A percentile compares a stretch with the other conserved stretches of the same genome.
Conservation (phyloP, 768 basidiomycete genomes). For the Crassisporium funariophilum region DNA sequence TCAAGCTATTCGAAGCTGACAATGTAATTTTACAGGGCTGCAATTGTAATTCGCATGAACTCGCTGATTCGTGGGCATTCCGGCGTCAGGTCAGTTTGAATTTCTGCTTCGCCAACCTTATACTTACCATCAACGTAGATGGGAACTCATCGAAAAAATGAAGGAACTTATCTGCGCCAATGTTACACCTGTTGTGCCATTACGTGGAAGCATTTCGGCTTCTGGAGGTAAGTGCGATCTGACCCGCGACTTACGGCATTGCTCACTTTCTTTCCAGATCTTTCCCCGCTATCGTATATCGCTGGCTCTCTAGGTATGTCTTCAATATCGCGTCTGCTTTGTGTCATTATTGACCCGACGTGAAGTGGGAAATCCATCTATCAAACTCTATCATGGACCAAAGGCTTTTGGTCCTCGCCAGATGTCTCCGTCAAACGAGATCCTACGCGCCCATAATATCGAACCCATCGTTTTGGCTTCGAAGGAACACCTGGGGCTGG, state of each 20-base stretch:
- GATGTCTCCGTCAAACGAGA: constrained; percentile 52
- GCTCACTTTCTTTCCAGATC: constrained; percentile 30
- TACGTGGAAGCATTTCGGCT: constrained; percentile 77
- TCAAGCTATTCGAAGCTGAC: constrained; percentile 36
- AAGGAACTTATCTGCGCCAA: constrained; percentile 60
- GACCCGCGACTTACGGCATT: background rate
- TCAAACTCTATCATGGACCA: constrained; percentile 64
- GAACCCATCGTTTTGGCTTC: constrained; percentile 60
- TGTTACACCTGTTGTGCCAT: constrained; percentile 75
- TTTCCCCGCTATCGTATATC: constrained; percentile 59
- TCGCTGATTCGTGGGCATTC: constrained; percentile 82
- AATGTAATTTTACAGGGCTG: constrained; percentile 51
- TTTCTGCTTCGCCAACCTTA: background rate
- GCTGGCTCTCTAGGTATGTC: constrained; percentile 62
- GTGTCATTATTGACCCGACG: background rate
- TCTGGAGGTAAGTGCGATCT: constrained; percentile 57
- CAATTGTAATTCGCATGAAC: constrained; percentile 80
- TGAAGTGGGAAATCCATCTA: constrained; percentile 56
- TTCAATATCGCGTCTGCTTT: background rate
- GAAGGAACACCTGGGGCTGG: constrained; percentile 70
- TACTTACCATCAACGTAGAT: constrained; percentile 32
- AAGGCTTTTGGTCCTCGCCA: constrained; percentile 48
- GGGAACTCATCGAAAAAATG: constrained; percentile 77
- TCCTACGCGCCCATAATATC: constrained; percentile 53
- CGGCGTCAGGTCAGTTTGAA: constrained; percentile 60